Evolutionary conservation across 2,329 filamentous ascomycete species (phyloP).

Genomic region (Apiospora koreana): DNA sequence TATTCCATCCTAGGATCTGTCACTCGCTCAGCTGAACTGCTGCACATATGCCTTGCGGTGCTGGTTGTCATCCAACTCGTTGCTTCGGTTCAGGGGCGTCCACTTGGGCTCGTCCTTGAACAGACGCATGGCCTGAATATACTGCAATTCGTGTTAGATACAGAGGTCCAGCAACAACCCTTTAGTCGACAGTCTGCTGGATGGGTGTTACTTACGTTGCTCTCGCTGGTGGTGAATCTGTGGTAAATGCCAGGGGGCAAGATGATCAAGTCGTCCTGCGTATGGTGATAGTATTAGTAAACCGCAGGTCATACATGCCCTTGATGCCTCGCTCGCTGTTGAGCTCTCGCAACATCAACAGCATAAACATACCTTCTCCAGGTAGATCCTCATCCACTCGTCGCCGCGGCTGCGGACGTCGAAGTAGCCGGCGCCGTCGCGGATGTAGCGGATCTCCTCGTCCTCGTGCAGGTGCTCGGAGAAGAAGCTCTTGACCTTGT

Average conservation of each 20-base stretch:
- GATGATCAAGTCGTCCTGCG: constrained; percentile 79
- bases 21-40: constrained; percentile 33
- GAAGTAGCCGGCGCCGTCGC: constrained; percentile 87
- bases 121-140: constrained; percentile 91
- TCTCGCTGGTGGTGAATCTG: constrained; percentile 90
- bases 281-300: neutral
- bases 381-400: constrained; percentile 82
- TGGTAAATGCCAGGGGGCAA: constrained; percentile 95
- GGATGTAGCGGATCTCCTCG: constrained; percentile 95
- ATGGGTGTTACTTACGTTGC: constrained; percentile 67
- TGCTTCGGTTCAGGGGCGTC: constrained; percentile 84
- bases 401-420: constrained; percentile 84
- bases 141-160: constrained; percentile 52
- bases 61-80: constrained; percentile 75
- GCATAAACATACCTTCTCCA: constrained; percentile 66
- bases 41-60: constrained; percentile 77
- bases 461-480: constrained; percentile 96
- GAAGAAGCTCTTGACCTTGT: constrained; percentile 94
- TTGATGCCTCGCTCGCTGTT: too few species aligned
- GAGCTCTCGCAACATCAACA: neutral
- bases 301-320: neutral
- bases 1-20: neutral
- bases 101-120: constrained; percentile 99
- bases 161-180: neutral
- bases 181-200: neutral